A percentile compares a stretch with the other conserved stretches of the same genome.
Conservation (phyloP, 257 asterid genomes). For the Primulina huaijiensis region DNA sequence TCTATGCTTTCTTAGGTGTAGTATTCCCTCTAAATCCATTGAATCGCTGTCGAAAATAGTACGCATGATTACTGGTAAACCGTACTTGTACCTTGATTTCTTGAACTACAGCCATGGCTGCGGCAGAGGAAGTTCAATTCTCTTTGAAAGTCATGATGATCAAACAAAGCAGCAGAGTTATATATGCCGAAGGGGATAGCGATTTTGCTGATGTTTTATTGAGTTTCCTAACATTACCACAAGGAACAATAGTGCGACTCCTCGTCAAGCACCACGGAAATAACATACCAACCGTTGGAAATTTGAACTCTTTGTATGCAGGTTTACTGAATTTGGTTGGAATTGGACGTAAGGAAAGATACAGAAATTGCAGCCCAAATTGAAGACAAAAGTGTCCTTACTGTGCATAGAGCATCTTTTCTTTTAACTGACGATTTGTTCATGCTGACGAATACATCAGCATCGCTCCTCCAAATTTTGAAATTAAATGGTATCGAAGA, state of each 20-base stretch:
- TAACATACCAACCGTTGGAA: background rate
- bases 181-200: background rate
- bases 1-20: no score
- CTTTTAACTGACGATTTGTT: background rate
- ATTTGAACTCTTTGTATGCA: no score
- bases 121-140: background rate
- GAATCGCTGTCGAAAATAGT: no score
- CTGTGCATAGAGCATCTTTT: background rate
- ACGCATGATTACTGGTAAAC: no score
- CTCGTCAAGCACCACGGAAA: background rate
- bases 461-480: background rate
- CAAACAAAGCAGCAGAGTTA: background rate
- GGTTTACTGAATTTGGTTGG: background rate
- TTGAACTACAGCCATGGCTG: no score
- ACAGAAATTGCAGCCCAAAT: background rate
- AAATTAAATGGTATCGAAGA: background rate
- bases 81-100: no score
- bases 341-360: background rate
- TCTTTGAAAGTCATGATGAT: background rate
- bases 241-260: background rate
- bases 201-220: constrained; percentile 18
- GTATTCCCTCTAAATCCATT: no score
- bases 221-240: constrained; percentile 13
- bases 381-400: background rate
- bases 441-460: background rate